phyloP scores from a whole-genome alignment of 495 filamentous ascomycete species.

The Aspergillus sclerotiicarbonarius region DNA sequence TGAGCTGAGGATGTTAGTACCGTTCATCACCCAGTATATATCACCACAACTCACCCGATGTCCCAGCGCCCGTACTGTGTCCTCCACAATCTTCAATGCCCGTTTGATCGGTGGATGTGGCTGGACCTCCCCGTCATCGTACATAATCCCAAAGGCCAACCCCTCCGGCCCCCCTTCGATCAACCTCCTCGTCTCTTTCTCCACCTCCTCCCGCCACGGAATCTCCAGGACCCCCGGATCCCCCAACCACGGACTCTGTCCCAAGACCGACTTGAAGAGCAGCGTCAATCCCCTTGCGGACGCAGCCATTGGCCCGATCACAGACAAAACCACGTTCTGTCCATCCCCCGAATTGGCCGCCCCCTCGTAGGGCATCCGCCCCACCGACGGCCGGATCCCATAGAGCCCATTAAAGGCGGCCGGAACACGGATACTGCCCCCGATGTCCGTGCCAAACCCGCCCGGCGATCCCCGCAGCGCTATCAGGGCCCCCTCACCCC shows the following conservation, averaged over 20 bases:
- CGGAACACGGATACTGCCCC: constrained; percentile 67
- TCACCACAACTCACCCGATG: constrained; percentile 41
- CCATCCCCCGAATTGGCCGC: constrained; percentile 56
- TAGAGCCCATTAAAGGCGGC: constrained; percentile 62
- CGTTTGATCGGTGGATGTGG: constrained; percentile 55
- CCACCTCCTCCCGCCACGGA: constrained; percentile 60
- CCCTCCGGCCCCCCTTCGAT: constrained; percentile 30
- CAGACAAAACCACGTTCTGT: constrained; percentile 55
- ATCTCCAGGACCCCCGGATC: constrained; percentile 61
- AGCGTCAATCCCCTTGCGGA: constrained; percentile 50
- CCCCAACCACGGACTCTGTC: constrained; percentile 59
- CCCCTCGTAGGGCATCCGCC: constrained; percentile 45
- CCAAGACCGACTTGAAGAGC: constrained; percentile 54
- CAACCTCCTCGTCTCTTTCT: constrained; percentile 43
- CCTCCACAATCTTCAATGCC: constrained; percentile 51
- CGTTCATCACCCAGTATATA: neutral
- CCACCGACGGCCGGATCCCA: constrained; percentile 49
- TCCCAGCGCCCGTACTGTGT: constrained; percentile 50
- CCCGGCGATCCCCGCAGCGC: constrained; percentile 53
- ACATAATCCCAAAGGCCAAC: constrained; percentile 54
- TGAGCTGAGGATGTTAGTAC: constrained; percentile 28
- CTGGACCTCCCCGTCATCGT: constrained; percentile 46
- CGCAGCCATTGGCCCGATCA: constrained; percentile 56
- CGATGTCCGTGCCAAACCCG: constrained; percentile 70
- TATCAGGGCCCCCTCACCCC: constrained; percentile 62